Evolutionary conservation across 441 rosid genomes (phyloP).

Genomic region (Gossypium gossypioides): DNA sequence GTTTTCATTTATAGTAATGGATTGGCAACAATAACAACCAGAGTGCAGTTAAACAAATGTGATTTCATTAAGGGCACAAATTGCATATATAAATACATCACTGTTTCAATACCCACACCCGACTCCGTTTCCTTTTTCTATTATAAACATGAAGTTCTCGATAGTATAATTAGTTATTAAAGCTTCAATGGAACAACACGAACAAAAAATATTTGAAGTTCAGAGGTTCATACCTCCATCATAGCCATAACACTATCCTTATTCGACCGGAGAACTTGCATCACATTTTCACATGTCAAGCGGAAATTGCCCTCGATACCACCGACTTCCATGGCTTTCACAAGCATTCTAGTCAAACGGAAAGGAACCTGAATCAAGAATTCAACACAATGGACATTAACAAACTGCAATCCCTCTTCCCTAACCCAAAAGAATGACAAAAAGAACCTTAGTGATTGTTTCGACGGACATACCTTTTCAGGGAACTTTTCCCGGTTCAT

Average conservation of each 20-base stretch:
- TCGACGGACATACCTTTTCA: conserved; percentile 54
- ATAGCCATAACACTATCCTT: conserved; percentile 97
- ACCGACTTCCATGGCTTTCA: conserved; percentile 99
- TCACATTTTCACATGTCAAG: conserved; percentile 96
- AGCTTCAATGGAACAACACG: conserved; percentile 4
- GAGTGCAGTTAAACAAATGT: not conserved
- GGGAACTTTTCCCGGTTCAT: conserved; percentile 99
- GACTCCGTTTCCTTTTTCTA: not conserved
- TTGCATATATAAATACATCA: not conserved
- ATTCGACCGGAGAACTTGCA: conserved; percentile 96
- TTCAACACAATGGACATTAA: not conserved
- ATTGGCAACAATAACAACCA: not conserved
- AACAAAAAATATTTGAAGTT: not conserved
- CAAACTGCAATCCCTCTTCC: not conserved
- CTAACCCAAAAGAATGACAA: not conserved
- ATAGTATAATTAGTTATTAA: not conserved
- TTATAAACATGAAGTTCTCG: not conserved
- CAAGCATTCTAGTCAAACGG: conserved; percentile 99
- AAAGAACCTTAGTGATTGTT: not conserved
- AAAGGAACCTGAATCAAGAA: conserved; percentile 69
- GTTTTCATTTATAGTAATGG: not conserved
- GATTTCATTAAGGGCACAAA: not conserved
- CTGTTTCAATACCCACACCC: not conserved
- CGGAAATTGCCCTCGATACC: conserved; percentile 97
- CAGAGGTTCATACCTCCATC: conserved; percentile 70